Conservation (phyloP, 495 filamentous ascomycete genomes). For the Penicillium mononematosum region DNA sequence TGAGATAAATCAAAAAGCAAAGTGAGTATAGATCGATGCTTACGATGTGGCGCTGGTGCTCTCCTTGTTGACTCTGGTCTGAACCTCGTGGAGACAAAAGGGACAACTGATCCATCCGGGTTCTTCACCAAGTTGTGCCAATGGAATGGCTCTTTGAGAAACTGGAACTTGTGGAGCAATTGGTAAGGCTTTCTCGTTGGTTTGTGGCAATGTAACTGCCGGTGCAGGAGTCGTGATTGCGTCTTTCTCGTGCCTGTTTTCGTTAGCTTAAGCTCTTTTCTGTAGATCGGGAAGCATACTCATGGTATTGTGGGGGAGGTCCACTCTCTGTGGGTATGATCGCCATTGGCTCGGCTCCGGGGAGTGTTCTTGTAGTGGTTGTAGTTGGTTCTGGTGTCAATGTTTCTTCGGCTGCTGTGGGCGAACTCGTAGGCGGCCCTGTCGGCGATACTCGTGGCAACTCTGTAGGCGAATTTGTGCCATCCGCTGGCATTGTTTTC, state of each 20-base stretch:
- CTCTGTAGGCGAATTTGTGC: neutral
- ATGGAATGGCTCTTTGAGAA: conserved; percentile 1
- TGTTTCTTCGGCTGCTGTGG: neutral
- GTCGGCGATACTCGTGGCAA: neutral
- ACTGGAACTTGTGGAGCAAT: neutral
- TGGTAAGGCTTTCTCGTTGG: neutral
- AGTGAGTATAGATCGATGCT: neutral
- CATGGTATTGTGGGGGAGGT: conserved; percentile 7
- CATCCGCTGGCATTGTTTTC: neutral
- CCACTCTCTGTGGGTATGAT: neutral
- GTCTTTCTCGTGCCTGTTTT: neutral
- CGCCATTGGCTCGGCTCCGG: neutral
- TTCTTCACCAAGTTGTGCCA: conserved; percentile 11
- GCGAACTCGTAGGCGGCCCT: neutral
- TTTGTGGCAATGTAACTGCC: neutral
- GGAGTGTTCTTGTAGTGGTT: neutral
- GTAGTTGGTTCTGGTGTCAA: neutral
- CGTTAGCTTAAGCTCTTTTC: neutral
- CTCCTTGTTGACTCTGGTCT: conserved; percentile 17
- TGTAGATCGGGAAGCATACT: neutral
- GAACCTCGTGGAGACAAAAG: conserved; percentile 15
- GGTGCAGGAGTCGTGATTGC: neutral
- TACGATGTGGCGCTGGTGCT: conserved; percentile 18
- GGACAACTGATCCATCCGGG: conserved; percentile 16
- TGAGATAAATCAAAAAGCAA: neutral